Base-by-base conservation (phyloP, 768 basidiomycete species). In the Macrolepiota fuliginosa region DNA sequence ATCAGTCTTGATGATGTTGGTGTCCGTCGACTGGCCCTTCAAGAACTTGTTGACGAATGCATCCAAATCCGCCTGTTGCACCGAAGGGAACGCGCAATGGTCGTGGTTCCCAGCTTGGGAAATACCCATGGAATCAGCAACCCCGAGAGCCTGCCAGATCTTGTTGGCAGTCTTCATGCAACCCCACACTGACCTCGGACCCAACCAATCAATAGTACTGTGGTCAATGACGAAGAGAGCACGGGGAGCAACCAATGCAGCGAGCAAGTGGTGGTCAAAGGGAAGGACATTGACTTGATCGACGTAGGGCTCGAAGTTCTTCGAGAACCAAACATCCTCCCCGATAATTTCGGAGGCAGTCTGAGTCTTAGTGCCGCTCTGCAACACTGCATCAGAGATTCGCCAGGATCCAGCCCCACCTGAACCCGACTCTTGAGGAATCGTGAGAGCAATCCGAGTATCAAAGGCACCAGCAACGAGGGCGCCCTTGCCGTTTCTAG, bases 291-390 rank as follows among this genome's bases (percentile, higher is more conserved):
- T 69, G 27, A 85, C 73, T 45, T 73, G 69, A 69, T 76, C 78
- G 10, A 79, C 79, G 71, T 76, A 84, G 58, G 74, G 71, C 57
- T 79, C 72, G 71, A 85, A 85, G 53, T 67, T 69, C n/a, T 77
- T 72, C 27, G 80, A 81, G 78, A 85, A 83, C 84, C 85, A 87
- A 36, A 84, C 83, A 68, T 86, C 85, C 74, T 87, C 84, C 39
- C 71, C 72, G 57, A 87, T 79, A 66, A 87, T 85, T 68, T 87
- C 81, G 6, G 76, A 75, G 3, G 84, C 83, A 10, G 82, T 83
- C 71, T 87, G 85, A 1, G 81, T 80, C 52, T 64, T 65, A 25
- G 71, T 71, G 2, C 83, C 83, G 17, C 65, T 67, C 39, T 69
- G 65, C 64, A 77, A 70, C 76, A 83, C 77, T 51, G 66, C 77